Conservation (phyloP, 2,329 filamentous ascomycete species). For the Lasiodiplodia theobromae region DNA sequence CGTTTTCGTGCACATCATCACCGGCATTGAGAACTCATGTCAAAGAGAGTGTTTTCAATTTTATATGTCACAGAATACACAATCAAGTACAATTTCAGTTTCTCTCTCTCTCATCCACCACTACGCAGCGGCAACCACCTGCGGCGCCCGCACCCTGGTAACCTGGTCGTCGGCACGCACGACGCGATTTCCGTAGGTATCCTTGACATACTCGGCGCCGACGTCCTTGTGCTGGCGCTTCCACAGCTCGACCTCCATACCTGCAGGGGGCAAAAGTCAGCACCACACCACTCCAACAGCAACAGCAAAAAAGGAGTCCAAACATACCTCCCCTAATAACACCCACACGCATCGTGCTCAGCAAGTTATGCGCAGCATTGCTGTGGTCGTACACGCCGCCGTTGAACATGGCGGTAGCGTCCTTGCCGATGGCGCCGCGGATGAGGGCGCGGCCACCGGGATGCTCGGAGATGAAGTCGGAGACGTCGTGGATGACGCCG, state of each 20-base stretch:
- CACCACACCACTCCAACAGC: background rate
- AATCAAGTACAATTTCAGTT: background rate
- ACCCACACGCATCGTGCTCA: conserved; percentile 87
- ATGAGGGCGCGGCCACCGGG: conserved; percentile 92
- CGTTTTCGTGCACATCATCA: background rate
- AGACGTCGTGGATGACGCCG: conserved; percentile 85
- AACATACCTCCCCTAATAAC: conserved; percentile 81
- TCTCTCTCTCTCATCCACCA: background rate
- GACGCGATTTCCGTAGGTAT: conserved; percentile 16
- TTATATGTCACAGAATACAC: background rate
- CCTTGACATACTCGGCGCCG: conserved; percentile 13
- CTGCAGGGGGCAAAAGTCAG: background rate
- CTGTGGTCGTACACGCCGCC: conserved; percentile 89
- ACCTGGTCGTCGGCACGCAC: conserved; percentile 26
- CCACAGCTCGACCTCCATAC: conserved; percentile 83
- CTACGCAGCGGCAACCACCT: conserved; percentile 9
- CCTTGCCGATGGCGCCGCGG: conserved; percentile 81
- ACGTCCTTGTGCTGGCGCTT: conserved; percentile 71
- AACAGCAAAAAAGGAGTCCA: background rate
- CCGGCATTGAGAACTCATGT: background rate
- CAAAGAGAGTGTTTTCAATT: background rate
- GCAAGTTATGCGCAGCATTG: conserved; percentile 87
- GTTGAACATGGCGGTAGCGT: conserved; percentile 90
- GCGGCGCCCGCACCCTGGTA: conserved; percentile 21
- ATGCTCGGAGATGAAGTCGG: conserved; percentile 85